Evolutionary conservation across 164 flowering plant genomes (phyloP), one percentile per base, ranked within the genome.

Genomic region (Vitis cinerea): DNA sequence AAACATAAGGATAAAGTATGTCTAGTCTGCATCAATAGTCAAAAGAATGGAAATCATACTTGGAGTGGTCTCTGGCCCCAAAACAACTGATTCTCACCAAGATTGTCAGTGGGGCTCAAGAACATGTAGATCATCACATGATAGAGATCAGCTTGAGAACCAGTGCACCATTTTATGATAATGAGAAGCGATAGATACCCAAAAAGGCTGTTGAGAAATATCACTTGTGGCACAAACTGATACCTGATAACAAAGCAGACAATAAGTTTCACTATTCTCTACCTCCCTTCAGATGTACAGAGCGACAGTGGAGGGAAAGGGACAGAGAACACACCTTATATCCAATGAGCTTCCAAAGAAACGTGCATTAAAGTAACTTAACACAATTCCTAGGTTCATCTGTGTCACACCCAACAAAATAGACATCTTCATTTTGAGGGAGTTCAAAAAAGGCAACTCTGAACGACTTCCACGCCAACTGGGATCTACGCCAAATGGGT

Each of bases 81-180:
- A 75, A 93, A 91, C 79, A 93, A 82, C 80, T 90, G 76, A 81
- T 93, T 93, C 51, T 90, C 98, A 69, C 92, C 95, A 78, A 93
- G 93, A 69, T 87, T 88, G 27, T 88, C 98, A 61, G 90, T 86
- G 71, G 98, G 98, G 70, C 97, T 93, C 76, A 93, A 74, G 83
- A 93, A 93, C 98, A 93, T 93, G 82, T 93, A 93, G 68, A 93
- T 93, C 98, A 91, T 93, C 70, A 93, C 96, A 83, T 93, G 98
- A 69, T 93, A 93, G 30, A 93, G 90, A 69, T 93, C 98, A 63
- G 98, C 97, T 70, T 90, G 88, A 79, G 98, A 93, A 69, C 98
- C 97, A 65, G 91, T 88, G 83, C 94, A 91, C 98, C 98, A 93
- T 85, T 93, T 93, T 74, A 91, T 75, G 72, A 91, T 61, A 64